Evolutionary conservation across 768 basidiomycete genomes (phyloP).

Genomic region (Suillus bovinus): DNA sequence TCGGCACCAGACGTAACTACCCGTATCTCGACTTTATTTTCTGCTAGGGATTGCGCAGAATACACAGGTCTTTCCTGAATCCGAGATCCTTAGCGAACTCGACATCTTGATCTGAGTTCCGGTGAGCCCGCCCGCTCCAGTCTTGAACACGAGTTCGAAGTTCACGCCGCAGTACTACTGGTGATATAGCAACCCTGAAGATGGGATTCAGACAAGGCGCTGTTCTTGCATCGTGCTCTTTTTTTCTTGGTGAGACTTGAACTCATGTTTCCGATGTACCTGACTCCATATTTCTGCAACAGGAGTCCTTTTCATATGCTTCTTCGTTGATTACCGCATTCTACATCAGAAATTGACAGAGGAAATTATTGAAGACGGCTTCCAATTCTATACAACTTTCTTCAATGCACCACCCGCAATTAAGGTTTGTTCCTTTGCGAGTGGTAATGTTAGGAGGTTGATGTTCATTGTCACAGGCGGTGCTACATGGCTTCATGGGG

Average conservation of each 20-base stretch:
- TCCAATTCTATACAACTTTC: constrained; percentile 91
- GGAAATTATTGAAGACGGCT: constrained; percentile 69
- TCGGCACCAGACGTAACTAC: background rate
- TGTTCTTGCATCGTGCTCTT: constrained; percentile 84
- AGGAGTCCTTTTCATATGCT: constrained; percentile 84
- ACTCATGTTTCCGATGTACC: constrained; percentile 18
- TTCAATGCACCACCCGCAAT: constrained; percentile 92
- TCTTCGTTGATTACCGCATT: constrained; percentile 85
- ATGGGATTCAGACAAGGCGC: constrained; percentile 93
- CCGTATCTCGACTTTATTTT: background rate
- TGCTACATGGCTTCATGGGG: constrained; percentile 83
- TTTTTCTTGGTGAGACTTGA: constrained; percentile 76
- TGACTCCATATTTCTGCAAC: constrained; percentile 18
- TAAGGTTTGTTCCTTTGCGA: constrained; percentile 55
- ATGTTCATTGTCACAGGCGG: constrained; percentile 49
- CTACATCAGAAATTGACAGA: constrained; percentile 70
- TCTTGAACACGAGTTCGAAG: background rate
- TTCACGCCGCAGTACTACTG: background rate
- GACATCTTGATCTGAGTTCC: background rate
- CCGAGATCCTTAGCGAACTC: background rate
- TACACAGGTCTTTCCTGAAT: background rate
- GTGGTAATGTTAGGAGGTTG: background rate
- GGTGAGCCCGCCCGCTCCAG: background rate
- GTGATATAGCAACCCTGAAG: background rate
- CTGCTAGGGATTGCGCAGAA: background rate